Base-by-base conservation (phyloP, 1,284 basidiomycete species). In the Coniferiporia weirii region DNA sequence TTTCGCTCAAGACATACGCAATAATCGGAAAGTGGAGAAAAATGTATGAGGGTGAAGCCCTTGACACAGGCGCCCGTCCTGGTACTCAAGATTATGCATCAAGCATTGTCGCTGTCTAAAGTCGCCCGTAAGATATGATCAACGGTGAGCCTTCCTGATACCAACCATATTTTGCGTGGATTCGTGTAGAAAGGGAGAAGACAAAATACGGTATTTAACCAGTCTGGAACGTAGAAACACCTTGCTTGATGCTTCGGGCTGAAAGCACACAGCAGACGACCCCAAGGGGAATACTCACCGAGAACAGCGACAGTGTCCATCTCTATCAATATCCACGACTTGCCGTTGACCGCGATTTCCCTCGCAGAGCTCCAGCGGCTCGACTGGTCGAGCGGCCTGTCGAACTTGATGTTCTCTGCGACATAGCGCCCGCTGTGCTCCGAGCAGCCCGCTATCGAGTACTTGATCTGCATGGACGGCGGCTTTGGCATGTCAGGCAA, bases 301-400 rank as follows among this genome's bases (percentile, higher is more conserved):
- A 90, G 77, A 63, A 90, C 73, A 36, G 77, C 75, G 22, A 81
- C 69, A 2, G 72, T 72, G 38, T 88, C 80, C 7, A 89, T 71
- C 35, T 79, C 78, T 51, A 90, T 73, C n/a, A 87, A 69, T 22
- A 91, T 79, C 86, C 87, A 90, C 66, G 89, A 87, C 60, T 79
- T 81, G 43, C 76, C 70, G 62, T 76, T 80, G 3, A 81, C 68
- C 3, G 72, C 76, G 53, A 82, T 80, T 53, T 80, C 75, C 5
- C 58, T 61, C 3, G 81, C 80, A 6, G 83, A 83, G 59, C 85
- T 90, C 88, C 87, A 91, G 71, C 88, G 73, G 67, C 85, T 89
- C 2, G 76, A 73, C 61, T 82, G 81, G 66, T 91, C 86, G 53
- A 71, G 69, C 0, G 86, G 86, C 32, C 75, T 76, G 68, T 91